Base-by-base conservation (phyloP, 768 basidiomycete genomes). In the Saitozyma sp. region DNA sequence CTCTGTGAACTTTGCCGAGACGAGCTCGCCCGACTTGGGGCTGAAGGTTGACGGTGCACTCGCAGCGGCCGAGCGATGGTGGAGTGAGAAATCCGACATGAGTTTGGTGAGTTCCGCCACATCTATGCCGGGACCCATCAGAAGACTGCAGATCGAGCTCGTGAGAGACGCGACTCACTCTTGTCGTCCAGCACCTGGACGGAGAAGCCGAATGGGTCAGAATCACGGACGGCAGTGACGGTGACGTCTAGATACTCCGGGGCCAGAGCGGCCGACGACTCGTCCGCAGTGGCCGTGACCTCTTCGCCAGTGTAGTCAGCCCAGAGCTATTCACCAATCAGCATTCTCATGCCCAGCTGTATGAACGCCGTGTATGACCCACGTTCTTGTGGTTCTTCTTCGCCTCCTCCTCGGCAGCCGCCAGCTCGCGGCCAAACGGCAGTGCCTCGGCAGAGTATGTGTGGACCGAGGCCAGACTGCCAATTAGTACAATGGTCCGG, bases 151-250 rank as follows among this genome's bases (percentile, higher is more conserved):
- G 3, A 48, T 48, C 6, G 14, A 48, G 17, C 46, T 14, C 14
- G 14, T 14, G 17, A 48, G 11, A 3, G 16, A 14, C 8, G 5
- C 16, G 3, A 68, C 83, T 57, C 60, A 89, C 93, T 92, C 81
- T 92, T 90, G 1, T 89, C 89, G 77, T 94, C 92, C 17, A 98
- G 84, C 53, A 95, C 84, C 78, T 99, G 95, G 9, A 99, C 89
- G 9, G 93, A 95, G 81, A 99, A 97, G 46, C 80, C 83, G 75
- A 97, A 89, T 6, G 80, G 80, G 29, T 71, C 68, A 39, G 71
- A 67, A 37, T 87, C 88, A 58, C 86, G 87, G 49, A 95, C 85
- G 76, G 96, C 91, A 63, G 91, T 93, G 66, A 98, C 84, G 76
- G 95, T 90, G 65, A 97, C 85, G 76, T 99, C 95, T 50, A 93